Base-by-base conservation (phyloP, 768 basidiomycete species). In the Tulasnella sp. region DNA sequence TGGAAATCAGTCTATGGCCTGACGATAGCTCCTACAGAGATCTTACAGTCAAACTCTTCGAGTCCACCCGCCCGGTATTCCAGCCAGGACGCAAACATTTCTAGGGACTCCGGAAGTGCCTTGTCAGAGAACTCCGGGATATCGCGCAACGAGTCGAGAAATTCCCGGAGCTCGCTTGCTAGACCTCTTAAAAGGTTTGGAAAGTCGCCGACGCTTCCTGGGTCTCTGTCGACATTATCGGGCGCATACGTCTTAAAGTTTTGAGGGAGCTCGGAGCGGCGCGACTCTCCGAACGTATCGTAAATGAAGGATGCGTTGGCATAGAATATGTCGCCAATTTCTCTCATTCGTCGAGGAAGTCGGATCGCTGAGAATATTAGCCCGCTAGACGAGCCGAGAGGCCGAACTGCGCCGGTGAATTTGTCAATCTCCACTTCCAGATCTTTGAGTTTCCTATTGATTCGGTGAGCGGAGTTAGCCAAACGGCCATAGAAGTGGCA, bases 11-110 rank as follows among this genome's bases (percentile, higher is more conserved):
- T n/a, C n/a, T n/a, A n/a, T n/a, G n/a, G n/a, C n/a, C n/a, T n/a
- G 42, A 12, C 42, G 42, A 12, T 44, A 12, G n/a, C 12, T 44
- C 42, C 12, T 44, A n/a, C 42, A n/a, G 34, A 66, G 37, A 3
- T 19, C 80, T 72, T 76, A 87, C 89, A 85, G 75, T 83, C 79
- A 76, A 90, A 92, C 71, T 86, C 86, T 74, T 83, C 82, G 62
- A 92, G 79, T 77, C 89, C 90, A 59, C 87, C 88, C 11, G 89
- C 84, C 90, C 90, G 90, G 75, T 90, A 90, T 88, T 86, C 86
- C 36, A 91, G 81, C 78, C 91, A 89, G 0, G 86, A 86, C 77
- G 89, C 87, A 66, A 91, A 89, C 7, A 86, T 84, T 67, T 84
- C 75, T 69, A 91, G 87, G 3, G 88, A 88, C 0, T 86, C 81